phyloP scores from a whole-genome alignment of 1,139 yeast species.

The Yamadazyma kanchanaburiensis region DNA sequence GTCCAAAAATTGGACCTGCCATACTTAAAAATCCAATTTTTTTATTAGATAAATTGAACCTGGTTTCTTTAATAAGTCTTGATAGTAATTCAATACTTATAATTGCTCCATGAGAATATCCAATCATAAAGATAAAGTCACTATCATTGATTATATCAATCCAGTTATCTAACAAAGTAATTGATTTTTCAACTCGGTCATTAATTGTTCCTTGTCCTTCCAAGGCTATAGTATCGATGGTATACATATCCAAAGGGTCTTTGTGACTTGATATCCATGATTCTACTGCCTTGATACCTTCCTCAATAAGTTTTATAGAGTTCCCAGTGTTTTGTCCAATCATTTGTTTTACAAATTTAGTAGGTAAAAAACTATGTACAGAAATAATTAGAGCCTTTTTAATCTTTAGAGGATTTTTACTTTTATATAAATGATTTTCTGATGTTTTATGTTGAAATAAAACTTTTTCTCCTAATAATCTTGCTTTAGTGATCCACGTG shows the following conservation, averaged over 20 bases:
- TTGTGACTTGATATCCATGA: slow-evolving; percentile 36
- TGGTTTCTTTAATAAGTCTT: slow-evolving; percentile 16
- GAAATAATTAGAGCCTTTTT: slow-evolving; percentile 43
- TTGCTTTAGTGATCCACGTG: slow-evolving; percentile 35
- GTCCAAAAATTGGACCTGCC: slow-evolving; percentile 46
- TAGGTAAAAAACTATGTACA: slow-evolving; percentile 94
- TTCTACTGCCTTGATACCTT: slow-evolving; percentile 34
- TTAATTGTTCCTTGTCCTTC: slow-evolving; percentile 52
- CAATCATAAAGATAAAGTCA: slow-evolving; percentile 43
- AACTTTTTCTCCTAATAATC: slow-evolving; percentile 34
- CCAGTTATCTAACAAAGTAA: slow-evolving; percentile 45
- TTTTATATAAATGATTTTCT: slow-evolving; percentile 34
- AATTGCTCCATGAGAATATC: slow-evolving; percentile 46
- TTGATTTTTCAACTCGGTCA: slow-evolving; percentile 35
- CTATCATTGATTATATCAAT: slow-evolving; percentile 25
- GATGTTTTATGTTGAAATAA: slow-evolving; percentile 24
- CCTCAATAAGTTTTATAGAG: slow-evolving; percentile 30
- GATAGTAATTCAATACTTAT: slow-evolving; percentile 44
- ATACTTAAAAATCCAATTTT: slow-evolving; percentile 43
- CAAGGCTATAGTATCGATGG: slow-evolving; percentile 45
- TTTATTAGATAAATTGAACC: slow-evolving; percentile 12
- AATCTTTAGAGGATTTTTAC: slow-evolving; percentile 14
- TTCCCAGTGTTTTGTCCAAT: slow-evolving; percentile 49
- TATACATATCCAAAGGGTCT: slow-evolving; percentile 16
- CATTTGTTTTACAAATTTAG: slow-evolving; percentile 48